phyloP scores from a whole-genome alignment of 768 basidiomycete species.

The Rhodotorula kratochvilovae region DNA sequence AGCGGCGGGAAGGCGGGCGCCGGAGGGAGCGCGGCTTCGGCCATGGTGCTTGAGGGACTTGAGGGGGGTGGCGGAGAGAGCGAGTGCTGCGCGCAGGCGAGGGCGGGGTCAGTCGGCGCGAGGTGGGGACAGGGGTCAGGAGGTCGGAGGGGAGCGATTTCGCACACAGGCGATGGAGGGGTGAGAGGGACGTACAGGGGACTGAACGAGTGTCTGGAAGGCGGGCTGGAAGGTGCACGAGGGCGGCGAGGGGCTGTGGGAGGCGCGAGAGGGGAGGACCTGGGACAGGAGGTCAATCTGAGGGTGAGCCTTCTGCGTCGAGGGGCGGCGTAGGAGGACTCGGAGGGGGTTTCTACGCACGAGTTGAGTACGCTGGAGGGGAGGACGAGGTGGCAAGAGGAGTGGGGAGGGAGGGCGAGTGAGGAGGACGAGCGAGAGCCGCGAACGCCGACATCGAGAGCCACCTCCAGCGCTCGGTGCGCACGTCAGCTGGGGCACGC shows the following conservation, averaged over 20 bases:
- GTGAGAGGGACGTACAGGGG: neutral
- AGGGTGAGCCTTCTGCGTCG: neutral
- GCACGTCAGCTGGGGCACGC: too few relatives aligned
- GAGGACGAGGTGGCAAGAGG: too few relatives aligned
- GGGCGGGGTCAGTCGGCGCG: neutral
- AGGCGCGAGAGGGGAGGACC: too few relatives aligned
- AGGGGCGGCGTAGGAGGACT: neutral
- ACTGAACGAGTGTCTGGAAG: neutral
- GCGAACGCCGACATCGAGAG: too few relatives aligned
- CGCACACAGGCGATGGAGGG: too few relatives aligned
- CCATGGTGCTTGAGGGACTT: neutral
- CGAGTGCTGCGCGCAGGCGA: neutral
- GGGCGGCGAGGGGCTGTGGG: neutral
- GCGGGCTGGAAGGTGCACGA: neutral
- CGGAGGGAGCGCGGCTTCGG: neutral
- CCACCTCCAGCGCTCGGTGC: too few relatives aligned
- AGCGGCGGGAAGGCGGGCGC: neutral
- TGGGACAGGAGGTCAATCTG: neutral
- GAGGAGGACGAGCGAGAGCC: too few relatives aligned
- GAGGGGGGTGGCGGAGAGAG: too few relatives aligned
- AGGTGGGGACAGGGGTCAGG: neutral
- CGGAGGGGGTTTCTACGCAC: neutral
- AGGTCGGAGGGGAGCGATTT: neutral
- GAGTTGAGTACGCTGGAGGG: neutral
- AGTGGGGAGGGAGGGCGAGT: too few relatives aligned